These are phyloP conservation scores for Leccinum obscurum DNA, from an alignment of 768 basidiomycete genomes.

Conservation along the genomic window DNA sequence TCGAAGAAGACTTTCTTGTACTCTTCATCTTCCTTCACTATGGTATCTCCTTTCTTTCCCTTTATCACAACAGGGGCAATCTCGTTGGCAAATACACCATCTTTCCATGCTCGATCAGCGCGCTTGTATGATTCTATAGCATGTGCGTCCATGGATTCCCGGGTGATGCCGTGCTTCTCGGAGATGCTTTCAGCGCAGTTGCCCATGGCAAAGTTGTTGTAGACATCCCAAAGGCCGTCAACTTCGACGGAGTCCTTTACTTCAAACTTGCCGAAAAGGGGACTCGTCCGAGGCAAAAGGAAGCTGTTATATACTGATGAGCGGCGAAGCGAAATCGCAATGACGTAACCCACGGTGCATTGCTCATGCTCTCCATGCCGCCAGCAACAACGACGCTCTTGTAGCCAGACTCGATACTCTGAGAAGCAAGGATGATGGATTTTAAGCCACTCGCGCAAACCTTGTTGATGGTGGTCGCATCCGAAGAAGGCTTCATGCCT, in stretches of 20 bases:
- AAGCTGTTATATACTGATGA: conserved; percentile 47
- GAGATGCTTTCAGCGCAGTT: conserved; percentile 92
- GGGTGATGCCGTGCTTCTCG: conserved; percentile 76
- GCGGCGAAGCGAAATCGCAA: conserved; percentile 4
- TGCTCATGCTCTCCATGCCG: conserved; percentile 99
- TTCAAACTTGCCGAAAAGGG: conserved; percentile 86
- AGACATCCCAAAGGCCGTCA: conserved; percentile 96
- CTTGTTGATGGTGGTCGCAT: conserved; percentile 99
- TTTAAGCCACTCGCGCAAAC: conserved; percentile 99
- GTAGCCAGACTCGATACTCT: conserved; percentile 86
- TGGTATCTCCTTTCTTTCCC: conserved; percentile 89
- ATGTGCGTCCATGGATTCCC: conserved; percentile 87
- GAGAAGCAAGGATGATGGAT: conserved; percentile 90
- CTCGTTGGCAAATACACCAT: conserved; percentile 83
- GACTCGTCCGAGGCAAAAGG: conserved; percentile 79
- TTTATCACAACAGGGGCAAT: conserved; percentile 88
- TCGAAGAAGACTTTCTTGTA: conserved; percentile 96
- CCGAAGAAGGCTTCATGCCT: conserved; percentile 82
- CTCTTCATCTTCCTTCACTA: conserved; percentile 95
- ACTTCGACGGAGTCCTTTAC: conserved; percentile 83
- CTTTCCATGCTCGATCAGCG: conserved; percentile 87
- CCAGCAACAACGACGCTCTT: conserved; percentile 88
- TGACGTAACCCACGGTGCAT: conserved; percentile 79
- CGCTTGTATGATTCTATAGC: conserved; percentile 95
- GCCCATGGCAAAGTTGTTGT: conserved; percentile 98